Base-by-base conservation (phyloP, 2,329 filamentous ascomycete species). In the Ophiognomonia clavigignenti-juglandacearum region DNA sequence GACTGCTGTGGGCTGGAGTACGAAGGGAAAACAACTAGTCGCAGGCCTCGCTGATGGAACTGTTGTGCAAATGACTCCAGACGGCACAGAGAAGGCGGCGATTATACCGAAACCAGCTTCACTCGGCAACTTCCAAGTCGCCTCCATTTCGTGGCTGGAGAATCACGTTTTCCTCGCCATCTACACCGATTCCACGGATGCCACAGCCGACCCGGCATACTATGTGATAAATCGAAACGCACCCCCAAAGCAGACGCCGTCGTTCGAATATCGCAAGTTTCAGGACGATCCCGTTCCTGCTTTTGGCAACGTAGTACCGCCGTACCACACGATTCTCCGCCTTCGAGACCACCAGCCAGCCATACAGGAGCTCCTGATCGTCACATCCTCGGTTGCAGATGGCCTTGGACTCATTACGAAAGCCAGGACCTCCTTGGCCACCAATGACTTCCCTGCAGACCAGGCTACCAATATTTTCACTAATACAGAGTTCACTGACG, bases 1-100 rank as follows among this genome's bases (percentile, higher is more conserved):
- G 23, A 90, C 84, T 61, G 93, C 86, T 59, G 78, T 88, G 6
- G 85, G 87, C 47, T 98, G 95, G 93, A 98, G 93, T 64, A 85
- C 82, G 51, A 88, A 85, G 62, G 93, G 93, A 39, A 98, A 96
- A 64, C 92, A 97, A 62, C 73, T 98, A 36, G 84, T 95, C 37
- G 91, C 88, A 55, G 93, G 95, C 14, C 73, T 93, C 56, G 82
- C 75, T 6, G 82, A 96, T 65, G 93, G 93, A 48, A 83, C 82
- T 11, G 83, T 86, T 43, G 78, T 79, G 47, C 91, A 96, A 64
- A 85, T 97, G 78, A 89, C 87, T 7, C 88, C 86, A 0, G 80
- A 88, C 57, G 92, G 92, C 39, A 77, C 77, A 34, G 74, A 79
- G 23, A 93, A 92, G 67, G 90, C 77, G 29, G 75, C 83, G 43